Base-by-base conservation (phyloP, 148 eudicot species). In the Spergularia marina region DNA sequence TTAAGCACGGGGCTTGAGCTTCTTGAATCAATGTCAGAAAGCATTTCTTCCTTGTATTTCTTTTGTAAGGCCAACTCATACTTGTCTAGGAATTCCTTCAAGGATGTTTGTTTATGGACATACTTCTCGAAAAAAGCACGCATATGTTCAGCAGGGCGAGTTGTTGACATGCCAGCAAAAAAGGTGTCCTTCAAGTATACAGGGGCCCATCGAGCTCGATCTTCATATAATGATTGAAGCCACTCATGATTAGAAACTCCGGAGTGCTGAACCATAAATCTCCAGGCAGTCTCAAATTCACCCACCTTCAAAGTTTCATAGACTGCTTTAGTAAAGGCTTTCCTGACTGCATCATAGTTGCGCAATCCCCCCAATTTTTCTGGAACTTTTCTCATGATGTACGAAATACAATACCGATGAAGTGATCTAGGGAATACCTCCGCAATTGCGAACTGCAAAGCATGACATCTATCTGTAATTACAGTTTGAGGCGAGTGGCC, bases 261-360 rank as follows among this genome's bases (percentile, higher is more conserved):
- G 55, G 80, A 87, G 15, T 55, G 85, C 74, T 86, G 87, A 81
- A 88, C 80, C 92, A 85, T 88, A 59, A 77, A 77, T 44, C 79
- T 85, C 95, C 97, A 92, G 5, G 90, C 81, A 54, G 86, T 82
- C 82, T 92, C 97, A 59, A 92, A 92, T 61, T 92, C 95, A 74
- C 53, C 72, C 39, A 88, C 85, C 78, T 87, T 90, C 72, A 83
- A 72, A 4, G 88, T 63, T 83, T 90, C 92, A 68, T 86, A 88
- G 41, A 89, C 85, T 65, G 79, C 84, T 83, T 84, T 87, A 21
- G 53, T n/a, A 68, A 89, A 68, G 51, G 81, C 73, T 77, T 85
- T 89, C 68, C 82, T 78, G 53, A 90, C 81, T 40, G 82, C 77
- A 74, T 88, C 97, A 74, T 87, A 88, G 82, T 85, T 83, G 49